Evolutionary conservation across 2,329 filamentous ascomycete genomes (phyloP), one percentile per base, ranked within the genome.

Genomic region (Fusarium illudens): DNA sequence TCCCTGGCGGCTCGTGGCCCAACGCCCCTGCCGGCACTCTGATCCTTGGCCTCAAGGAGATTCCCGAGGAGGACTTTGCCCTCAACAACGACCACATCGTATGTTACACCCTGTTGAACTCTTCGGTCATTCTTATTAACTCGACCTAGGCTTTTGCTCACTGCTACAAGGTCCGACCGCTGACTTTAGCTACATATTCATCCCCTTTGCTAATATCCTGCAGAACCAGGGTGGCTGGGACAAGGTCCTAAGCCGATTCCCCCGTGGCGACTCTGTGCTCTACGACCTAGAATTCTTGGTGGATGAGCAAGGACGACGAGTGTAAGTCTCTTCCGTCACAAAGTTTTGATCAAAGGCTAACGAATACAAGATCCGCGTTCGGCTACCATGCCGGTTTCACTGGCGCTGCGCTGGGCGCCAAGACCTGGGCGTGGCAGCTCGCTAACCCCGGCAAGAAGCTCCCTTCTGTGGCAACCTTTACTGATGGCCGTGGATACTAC

Each of bases 231-330:
- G 82, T 27, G 91, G 90, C 27, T 97, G 93, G 92, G 88, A 92
- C 60, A 86, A 87, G 39, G 92, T 93, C 6, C 87, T 97, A n/a
- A 85, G 89, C 60, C 87, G 94, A 58, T 97, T 94, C 79, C 86
- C 91, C 27, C 86, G 88, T 22, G 93, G 92, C 60, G 70, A 70
- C 5, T 72, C 68, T 6, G 44, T 70, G 8, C 87, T 97, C 13
- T 87, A 94, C 62, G 94, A 97, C 75, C 86, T 97, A 34, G 94
- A 97, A 77, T 97, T 97, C 78, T 84, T 97, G 34, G 87, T 88
- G 36, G 91, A 96, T 71, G 87, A 48, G 6, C 32, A 68, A 8
- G 68, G 68, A 2, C 62, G 68, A 0, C 61, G 68, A 27, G 65
- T 71, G 48, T 49, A 39, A 32, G 51, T 49, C 15, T 64, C 48